Evolutionary conservation across 305 asterid genomes (phyloP).

Genomic region (Solanum hybrid): DNA sequence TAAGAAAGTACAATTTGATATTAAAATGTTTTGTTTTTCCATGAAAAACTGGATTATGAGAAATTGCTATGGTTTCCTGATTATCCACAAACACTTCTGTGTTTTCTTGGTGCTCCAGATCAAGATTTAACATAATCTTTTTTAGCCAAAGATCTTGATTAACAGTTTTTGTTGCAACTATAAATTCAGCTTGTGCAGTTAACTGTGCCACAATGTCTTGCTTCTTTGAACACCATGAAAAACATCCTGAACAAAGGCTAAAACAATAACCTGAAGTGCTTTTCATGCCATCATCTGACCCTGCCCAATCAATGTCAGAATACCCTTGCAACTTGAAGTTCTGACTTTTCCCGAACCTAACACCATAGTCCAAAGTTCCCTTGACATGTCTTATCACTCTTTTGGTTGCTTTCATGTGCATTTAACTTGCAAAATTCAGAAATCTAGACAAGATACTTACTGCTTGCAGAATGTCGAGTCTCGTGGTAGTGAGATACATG

Average conservation of each 20-base stretch:
- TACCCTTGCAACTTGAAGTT: neutral
- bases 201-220: neutral
- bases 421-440: neutral
- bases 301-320: neutral
- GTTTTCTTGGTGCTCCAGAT: neutral
- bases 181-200: no score
- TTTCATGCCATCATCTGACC: neutral
- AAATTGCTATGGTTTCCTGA: neutral
- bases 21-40: neutral
- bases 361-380: neutral
- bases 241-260: neutral
- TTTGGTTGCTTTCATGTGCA: neutral
- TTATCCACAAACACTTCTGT: neutral
- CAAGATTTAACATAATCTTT: neutral
- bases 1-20: neutral
- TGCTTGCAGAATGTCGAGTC: neutral
- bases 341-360: neutral
- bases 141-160: neutral
- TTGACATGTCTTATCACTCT: neutral
- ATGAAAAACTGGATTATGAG: neutral
- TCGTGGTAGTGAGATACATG: neutral
- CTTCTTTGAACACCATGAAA: neutral
- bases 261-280: neutral
- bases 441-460: neutral
- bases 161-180: neutral